Evolutionary conservation across 2,329 filamentous ascomycete species (phyloP).

Genomic region (Helicocarpus griseus): DNA sequence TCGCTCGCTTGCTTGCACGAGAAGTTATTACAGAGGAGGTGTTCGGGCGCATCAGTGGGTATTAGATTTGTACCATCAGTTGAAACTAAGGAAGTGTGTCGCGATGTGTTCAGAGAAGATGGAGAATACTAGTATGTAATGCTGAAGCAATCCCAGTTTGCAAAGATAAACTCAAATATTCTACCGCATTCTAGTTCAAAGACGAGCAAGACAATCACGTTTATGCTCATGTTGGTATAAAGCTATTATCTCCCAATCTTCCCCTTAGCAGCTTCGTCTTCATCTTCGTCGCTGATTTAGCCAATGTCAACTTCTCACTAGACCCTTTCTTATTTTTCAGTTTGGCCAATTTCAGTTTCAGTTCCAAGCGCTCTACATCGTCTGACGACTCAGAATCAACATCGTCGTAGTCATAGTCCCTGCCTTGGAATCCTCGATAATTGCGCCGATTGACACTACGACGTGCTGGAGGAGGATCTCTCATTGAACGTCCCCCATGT

Average conservation of each 20-base stretch:
- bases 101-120: too few species aligned
- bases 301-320: background rate
- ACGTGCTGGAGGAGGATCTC: background rate
- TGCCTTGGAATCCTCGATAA: background rate
- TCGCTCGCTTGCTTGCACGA: too few species aligned
- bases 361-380: background rate
- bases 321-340: background rate
- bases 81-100: too few species aligned
- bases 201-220: too few species aligned
- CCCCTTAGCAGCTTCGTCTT: background rate
- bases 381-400: background rate
- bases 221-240: too few species aligned
- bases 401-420: background rate
- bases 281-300: background rate
- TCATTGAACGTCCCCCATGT: background rate
- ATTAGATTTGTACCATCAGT: too few species aligned
- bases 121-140: too few species aligned
- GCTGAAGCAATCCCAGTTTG: too few species aligned
- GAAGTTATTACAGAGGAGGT: too few species aligned
- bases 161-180: too few species aligned
- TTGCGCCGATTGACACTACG: background rate
- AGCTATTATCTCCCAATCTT: background rate
- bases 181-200: too few species aligned
- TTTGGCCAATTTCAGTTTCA: background rate
- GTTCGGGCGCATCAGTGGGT: too few species aligned